These are phyloP conservation scores for Cryptosporidium viatorum DNA, from an alignment of 169 alveolate genomes.

Conservation along the genomic window DNA sequence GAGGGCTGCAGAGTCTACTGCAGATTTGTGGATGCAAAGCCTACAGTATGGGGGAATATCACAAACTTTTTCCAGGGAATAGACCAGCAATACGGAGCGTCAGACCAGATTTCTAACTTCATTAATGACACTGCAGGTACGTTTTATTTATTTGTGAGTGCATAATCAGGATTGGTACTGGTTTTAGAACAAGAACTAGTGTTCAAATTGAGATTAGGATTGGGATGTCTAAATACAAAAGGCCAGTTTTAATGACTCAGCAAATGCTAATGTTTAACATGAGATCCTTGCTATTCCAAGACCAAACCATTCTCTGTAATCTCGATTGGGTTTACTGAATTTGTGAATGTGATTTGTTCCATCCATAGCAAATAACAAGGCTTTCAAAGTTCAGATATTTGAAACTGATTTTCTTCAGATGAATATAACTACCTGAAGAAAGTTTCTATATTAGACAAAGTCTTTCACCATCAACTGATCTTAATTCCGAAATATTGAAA, in stretches of 20 bases:
- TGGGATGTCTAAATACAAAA: not conserved
- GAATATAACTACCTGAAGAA: not conserved
- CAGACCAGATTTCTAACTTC: slow-evolving; percentile 57
- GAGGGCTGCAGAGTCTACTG: slow-evolving; percentile 58
- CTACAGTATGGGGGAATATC: slow-evolving; percentile 60
- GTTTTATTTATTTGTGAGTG: slow-evolving; percentile 7
- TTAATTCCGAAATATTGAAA: not conserved
- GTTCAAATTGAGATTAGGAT: not conserved
- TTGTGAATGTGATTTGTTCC: slow-evolving; percentile 41
- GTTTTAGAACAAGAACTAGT: not conserved
- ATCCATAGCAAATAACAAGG: slow-evolving; percentile 46
- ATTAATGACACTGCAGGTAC: slow-evolving; percentile 71
- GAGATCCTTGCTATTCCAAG: slow-evolving; percentile 53
- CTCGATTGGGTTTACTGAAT: not conserved
- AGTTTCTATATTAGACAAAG: not conserved
- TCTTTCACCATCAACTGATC: not conserved
- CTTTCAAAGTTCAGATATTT: not conserved
- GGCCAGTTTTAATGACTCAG: too few species aligned
- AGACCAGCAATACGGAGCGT: slow-evolving; percentile 56
- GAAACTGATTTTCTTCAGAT: not conserved
- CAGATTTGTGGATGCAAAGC: slow-evolving; percentile 61
- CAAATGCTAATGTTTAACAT: too few species aligned
- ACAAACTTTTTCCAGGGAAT: slow-evolving; percentile 32
- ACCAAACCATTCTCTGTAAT: slow-evolving; percentile 33
- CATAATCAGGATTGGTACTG: not conserved